These are phyloP conservation scores for Scleroderma citrinum DNA, from an alignment of 768 basidiomycete species.

Conservation along the genomic window DNA sequence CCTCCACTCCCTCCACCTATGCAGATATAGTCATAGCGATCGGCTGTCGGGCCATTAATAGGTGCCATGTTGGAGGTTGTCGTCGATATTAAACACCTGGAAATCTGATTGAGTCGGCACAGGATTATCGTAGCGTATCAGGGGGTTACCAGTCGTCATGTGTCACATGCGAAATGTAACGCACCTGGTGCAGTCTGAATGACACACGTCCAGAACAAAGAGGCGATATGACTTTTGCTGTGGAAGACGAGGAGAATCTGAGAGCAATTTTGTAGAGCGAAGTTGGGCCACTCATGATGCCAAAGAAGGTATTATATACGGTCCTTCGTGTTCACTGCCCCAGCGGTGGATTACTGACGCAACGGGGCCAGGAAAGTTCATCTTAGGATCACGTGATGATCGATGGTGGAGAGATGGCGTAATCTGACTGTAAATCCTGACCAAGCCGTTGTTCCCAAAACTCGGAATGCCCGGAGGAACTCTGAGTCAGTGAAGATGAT, in stretches of 20 bases:
- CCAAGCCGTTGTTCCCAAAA: no score
- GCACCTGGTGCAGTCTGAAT: slow-evolving; percentile 24
- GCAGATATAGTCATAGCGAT: slow-evolving; percentile 79
- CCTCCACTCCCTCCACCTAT: slow-evolving; percentile 95
- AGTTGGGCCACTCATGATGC: neutral
- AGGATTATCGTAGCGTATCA: no score
- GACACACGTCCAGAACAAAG: slow-evolving; percentile 6
- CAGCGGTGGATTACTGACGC: neutral
- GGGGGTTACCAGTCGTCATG: no score
- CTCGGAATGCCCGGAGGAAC: no score
- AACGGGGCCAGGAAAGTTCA: no score
- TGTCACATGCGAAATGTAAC: slow-evolving; percentile 1
- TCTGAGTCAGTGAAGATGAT: no score
- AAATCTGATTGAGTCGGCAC: slow-evolving; percentile 32
- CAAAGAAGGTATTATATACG: neutral
- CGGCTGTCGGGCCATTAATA: slow-evolving; percentile 53
- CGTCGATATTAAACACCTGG: slow-evolving; percentile 38
- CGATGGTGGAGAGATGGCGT: no score
- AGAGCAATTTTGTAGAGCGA: slow-evolving; percentile 8
- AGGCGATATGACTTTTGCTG: slow-evolving; percentile 11
- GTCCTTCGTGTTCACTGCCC: neutral
- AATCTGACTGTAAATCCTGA: no score
- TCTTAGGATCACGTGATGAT: neutral
- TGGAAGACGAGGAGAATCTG: slow-evolving; percentile 4
- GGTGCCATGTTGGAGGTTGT: slow-evolving; percentile 61